A percentile compares a stretch with the other conserved stretches of the same genome.
Conservation (phyloP, 1,284 basidiomycete genomes). For the Sporisorium reilianum region DNA sequence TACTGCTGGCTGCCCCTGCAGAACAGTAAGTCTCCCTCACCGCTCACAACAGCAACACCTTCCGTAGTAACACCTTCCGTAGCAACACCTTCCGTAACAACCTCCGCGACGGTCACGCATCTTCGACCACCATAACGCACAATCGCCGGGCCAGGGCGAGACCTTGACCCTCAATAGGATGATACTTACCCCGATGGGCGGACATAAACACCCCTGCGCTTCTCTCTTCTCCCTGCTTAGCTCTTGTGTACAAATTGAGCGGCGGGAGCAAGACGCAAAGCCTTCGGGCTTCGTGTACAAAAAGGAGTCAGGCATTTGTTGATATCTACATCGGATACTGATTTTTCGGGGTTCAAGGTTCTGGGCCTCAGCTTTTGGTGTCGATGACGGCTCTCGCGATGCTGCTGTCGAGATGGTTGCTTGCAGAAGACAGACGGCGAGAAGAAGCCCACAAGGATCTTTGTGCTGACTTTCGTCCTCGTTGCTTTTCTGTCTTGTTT, state of each 20-base stretch:
- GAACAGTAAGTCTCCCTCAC: conserved; percentile 26
- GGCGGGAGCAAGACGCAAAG: conserved; percentile 40
- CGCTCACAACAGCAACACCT: too few species aligned
- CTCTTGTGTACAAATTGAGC: conserved; percentile 56
- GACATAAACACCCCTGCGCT: conserved; percentile 50
- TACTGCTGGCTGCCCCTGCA: not conserved
- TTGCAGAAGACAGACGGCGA: not conserved
- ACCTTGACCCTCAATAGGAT: conserved; percentile 19
- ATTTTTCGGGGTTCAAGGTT: conserved; percentile 13
- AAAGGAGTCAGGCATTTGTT: conserved; percentile 53
- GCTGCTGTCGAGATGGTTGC: not conserved
- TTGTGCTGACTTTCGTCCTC: conserved; percentile 10
- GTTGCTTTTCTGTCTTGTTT: conserved; percentile 1
- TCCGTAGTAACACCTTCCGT: too few species aligned
- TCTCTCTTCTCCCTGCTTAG: conserved; percentile 37
- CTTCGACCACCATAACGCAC: not conserved
- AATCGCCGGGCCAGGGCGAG: not conserved
- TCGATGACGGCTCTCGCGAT: not conserved
- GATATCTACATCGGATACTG: conserved; percentile 59
- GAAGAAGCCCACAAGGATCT: not conserved
- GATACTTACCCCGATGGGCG: conserved; percentile 56
- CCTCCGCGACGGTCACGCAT: not conserved
- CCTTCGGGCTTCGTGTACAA: conserved; percentile 24
- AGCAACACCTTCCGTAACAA: not conserved
- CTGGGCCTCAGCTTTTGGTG: not conserved